Evolutionary conservation across 768 basidiomycete species (phyloP).

Genomic region (Dendrothele bispora): DNA sequence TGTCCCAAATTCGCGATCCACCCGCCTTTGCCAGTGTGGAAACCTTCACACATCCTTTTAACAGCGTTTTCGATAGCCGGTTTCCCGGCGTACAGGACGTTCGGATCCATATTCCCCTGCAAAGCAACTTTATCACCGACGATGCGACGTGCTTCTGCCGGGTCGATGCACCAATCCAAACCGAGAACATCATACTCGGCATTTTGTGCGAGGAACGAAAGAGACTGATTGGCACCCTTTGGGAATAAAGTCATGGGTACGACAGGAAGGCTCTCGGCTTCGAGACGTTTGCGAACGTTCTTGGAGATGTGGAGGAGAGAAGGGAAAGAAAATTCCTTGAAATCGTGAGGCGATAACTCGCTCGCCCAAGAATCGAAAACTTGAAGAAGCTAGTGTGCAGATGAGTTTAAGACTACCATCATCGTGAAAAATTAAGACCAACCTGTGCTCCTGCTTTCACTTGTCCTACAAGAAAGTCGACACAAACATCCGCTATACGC

Average conservation of each 20-base stretch:
- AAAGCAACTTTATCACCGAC: conserved; percentile 66
- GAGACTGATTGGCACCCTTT: conserved; percentile 85
- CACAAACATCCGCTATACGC: conserved; percentile 85
- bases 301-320: conserved; percentile 70
- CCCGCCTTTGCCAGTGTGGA: conserved; percentile 59
- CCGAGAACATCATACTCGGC: conserved; percentile 87
- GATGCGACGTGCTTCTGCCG: conserved; percentile 61
- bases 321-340: conserved; percentile 80
- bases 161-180: conserved; percentile 89
- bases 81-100: conserved; percentile 78
- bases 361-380: conserved; percentile 97
- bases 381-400: conserved; percentile 82
- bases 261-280: conserved; percentile 47
- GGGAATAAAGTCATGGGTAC: conserved; percentile 92
- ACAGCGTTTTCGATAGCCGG: conserved; percentile 87
- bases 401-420: too few species aligned
- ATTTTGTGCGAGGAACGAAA: conserved; percentile 56
- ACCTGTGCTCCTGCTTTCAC: conserved; percentile 97
- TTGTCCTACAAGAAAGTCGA: conserved; percentile 90
- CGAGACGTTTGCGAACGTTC: conserved; percentile 62
- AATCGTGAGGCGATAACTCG: conserved; percentile 88
- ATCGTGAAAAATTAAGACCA: neutral
- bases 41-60: conserved; percentile 78
- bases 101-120: conserved; percentile 95
- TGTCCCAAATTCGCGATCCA: conserved; percentile 99